phyloP scores from a whole-genome alignment of 2,329 filamentous ascomycete genomes.

The Aspergillus tamarii region DNA sequence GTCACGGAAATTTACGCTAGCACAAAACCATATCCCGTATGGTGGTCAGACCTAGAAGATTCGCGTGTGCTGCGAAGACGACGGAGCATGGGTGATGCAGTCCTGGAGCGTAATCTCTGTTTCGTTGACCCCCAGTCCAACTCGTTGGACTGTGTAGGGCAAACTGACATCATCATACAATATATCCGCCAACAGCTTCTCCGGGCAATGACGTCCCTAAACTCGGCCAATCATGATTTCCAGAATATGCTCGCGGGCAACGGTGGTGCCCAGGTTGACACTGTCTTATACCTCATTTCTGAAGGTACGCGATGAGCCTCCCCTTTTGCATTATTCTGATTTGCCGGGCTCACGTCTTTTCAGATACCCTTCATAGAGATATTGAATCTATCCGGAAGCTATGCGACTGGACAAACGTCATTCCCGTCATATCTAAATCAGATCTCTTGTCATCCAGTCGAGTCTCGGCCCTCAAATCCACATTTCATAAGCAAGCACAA shows the following conservation, averaged over 20 bases:
- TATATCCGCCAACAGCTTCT: constrained; percentile 74
- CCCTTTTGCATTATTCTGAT: not conserved
- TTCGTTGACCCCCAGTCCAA: constrained; percentile 81
- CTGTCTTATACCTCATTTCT: constrained; percentile 78
- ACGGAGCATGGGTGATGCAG: constrained; percentile 73
- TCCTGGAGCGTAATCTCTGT: constrained; percentile 89
- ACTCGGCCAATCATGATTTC: constrained; percentile 73
- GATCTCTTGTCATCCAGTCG: constrained; percentile 68
- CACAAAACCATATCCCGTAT: constrained; percentile 81
- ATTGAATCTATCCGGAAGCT: constrained; percentile 73
- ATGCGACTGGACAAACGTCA: constrained; percentile 75
- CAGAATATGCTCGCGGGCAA: constrained; percentile 77
- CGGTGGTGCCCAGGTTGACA: constrained; percentile 82
- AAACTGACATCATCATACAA: constrained; percentile 63
- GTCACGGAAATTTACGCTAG: constrained; percentile 76
- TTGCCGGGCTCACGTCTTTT: constrained; percentile 5
- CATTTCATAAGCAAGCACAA: constrained; percentile 36
- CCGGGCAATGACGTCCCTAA: constrained; percentile 63
- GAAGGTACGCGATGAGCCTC: constrained; percentile 59
- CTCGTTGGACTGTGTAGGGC: constrained; percentile 57
- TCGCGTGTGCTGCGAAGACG: constrained; percentile 62
- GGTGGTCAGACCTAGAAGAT: constrained; percentile 83
- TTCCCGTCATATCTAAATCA: constrained; percentile 77
- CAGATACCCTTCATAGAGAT: constrained; percentile 65
- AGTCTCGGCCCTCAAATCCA: constrained; percentile 62